These are phyloP conservation scores for Thraustochytrium aureum DNA, from an alignment of 352 stramenopile species.

Conservation along the genomic window DNA sequence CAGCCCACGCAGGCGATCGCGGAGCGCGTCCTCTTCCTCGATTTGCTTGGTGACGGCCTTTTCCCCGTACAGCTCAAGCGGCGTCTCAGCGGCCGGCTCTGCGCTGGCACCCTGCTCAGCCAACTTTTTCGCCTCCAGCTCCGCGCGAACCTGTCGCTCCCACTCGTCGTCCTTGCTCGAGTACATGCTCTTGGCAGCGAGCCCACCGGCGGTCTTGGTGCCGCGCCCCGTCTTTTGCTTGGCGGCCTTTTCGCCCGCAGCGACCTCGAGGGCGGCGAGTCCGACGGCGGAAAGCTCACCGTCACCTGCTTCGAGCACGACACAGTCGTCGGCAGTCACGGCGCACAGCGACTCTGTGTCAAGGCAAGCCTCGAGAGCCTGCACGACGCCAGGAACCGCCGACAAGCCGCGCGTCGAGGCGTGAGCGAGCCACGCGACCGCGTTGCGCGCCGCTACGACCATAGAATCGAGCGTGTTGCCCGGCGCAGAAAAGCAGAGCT, in stretches of 20 bases:
- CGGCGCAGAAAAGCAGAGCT: conserved; percentile 6
- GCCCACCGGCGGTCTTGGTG: neutral
- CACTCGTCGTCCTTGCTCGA: conserved; percentile 48
- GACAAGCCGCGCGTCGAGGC: neutral
- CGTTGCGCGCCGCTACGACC: neutral
- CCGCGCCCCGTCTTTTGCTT: neutral
- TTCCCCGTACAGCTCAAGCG: conserved; percentile 21
- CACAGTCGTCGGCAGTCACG: conserved; percentile 8
- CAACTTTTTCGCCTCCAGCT: conserved; percentile 35
- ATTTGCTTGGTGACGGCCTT: conserved; percentile 17
- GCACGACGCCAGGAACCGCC: conserved; percentile 16
- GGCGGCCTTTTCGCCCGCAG: neutral
- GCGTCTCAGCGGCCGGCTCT: neutral
- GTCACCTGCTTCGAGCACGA: neutral
- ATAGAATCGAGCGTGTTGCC: neutral
- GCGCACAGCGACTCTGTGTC: neutral
- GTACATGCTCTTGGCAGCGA: neutral
- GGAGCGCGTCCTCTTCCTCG: conserved; percentile 15
- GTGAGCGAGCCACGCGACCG: conserved; percentile 20
- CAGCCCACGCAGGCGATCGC: neutral
- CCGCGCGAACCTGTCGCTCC: conserved; percentile 41
- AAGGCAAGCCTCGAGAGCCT: neutral
- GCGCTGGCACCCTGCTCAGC: neutral
- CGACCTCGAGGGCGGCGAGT: conserved; percentile 11
- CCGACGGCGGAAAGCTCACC: conserved; percentile 21